phyloP scores from a whole-genome alignment of 805 yeast species.

The Hanseniaspora thailandica region DNA sequence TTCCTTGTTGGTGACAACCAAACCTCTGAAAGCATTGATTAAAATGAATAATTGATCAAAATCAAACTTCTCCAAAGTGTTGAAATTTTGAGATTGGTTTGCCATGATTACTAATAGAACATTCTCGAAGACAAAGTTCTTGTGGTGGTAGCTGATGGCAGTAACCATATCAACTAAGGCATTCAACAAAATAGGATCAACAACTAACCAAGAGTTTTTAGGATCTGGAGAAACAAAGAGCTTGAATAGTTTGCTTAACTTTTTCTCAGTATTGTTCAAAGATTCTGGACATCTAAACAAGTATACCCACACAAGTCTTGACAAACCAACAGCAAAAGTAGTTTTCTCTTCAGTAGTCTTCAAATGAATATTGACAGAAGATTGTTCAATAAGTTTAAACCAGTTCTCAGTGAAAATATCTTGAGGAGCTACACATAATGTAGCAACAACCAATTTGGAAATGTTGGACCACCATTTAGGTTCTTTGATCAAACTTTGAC shows the following conservation, averaged over 20 bases:
- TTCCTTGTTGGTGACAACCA: conserved; percentile 48
- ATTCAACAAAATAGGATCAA: conserved; percentile 49
- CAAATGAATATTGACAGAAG: conserved; percentile 51
- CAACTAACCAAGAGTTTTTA: conserved; percentile 66
- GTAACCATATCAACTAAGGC: conserved; percentile 66
- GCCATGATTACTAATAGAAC: conserved; percentile 55
- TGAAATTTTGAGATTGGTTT: conserved; percentile 23
- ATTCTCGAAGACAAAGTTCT: conserved; percentile 69
- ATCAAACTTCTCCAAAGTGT: conserved; percentile 45
- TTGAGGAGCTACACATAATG: conserved; percentile 69
- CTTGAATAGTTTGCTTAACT: conserved; percentile 53
- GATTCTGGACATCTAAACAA: conserved; percentile 79
- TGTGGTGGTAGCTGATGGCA: conserved; percentile 64
- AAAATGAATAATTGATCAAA: conserved; percentile 65
- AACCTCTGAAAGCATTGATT: conserved; percentile 57
- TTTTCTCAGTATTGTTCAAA: conserved; percentile 71
- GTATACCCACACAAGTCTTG: conserved; percentile 82
- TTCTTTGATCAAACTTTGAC: conserved; percentile 34
- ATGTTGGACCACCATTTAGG: conserved; percentile 55
- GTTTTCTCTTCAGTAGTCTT: conserved; percentile 43
- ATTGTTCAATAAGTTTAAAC: conserved; percentile 55
- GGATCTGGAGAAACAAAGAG: conserved; percentile 43
- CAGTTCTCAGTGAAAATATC: conserved; percentile 62
- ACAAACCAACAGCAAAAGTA: conserved; percentile 49
- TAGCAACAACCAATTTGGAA: conserved; percentile 55